These are phyloP conservation scores for Kingdonia uniflora DNA, from an alignment of 164 flowering plant genomes.

Conservation along the genomic window DNA sequence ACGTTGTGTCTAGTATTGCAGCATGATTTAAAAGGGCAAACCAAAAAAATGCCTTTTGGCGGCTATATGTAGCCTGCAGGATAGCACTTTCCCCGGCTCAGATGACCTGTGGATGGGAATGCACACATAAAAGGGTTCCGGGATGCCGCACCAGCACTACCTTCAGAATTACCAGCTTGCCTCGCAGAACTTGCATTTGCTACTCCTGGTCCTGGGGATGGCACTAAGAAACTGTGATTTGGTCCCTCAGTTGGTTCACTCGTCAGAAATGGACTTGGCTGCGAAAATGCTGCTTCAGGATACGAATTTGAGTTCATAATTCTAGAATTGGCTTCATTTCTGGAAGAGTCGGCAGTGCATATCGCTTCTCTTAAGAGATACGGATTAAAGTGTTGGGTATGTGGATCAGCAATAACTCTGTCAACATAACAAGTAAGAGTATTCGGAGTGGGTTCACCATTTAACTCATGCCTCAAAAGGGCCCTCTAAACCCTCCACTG, in stretches of 20 bases:
- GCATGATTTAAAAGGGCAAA: too few relatives aligned
- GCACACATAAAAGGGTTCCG: slow-evolving; percentile 18
- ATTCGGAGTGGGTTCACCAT: too few relatives aligned
- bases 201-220: slow-evolving; percentile 19
- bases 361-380: slow-evolving; percentile 33
- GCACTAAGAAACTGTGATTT: slow-evolving; percentile 15
- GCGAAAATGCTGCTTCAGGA: slow-evolving; percentile 13
- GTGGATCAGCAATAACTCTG: slow-evolving; percentile 13
- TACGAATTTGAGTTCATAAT: slow-evolving; percentile 5
- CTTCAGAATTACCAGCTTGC: slow-evolving; percentile 29
- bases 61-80: slow-evolving; percentile 16
- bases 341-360: slow-evolving; percentile 43
- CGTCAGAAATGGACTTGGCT: slow-evolving; percentile 9
- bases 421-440: slow-evolving; percentile 11
- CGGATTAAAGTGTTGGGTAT: slow-evolving; percentile 9
- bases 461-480: slow-evolving; percentile 12
- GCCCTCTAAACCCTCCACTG: slow-evolving; percentile 13
- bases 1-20: too few relatives aligned
- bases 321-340: slow-evolving; percentile 19
- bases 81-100: slow-evolving; percentile 22
- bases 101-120: slow-evolving; percentile 20
- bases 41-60: too few relatives aligned
- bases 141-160: slow-evolving; percentile 18
- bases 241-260: slow-evolving; percentile 15
- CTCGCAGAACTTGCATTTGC: slow-evolving; percentile 20